Percentiles rank a stretch among this genome's conserved stretches.
Conservation (phyloP, 331 rosid genomes). For the Erythrophleum ivorense region DNA sequence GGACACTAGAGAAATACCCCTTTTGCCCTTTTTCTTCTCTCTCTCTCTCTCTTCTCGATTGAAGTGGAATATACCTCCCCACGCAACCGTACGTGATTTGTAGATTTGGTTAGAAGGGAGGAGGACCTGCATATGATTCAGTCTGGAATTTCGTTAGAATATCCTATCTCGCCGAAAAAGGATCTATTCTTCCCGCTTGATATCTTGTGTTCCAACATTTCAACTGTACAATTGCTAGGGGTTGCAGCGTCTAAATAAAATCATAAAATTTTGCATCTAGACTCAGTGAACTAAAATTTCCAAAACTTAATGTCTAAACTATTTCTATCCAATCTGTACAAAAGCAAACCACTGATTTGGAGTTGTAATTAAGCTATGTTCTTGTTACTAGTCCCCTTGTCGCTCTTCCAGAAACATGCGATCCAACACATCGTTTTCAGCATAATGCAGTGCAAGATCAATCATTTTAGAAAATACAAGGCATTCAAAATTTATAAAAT, state of each 20-base stretch:
- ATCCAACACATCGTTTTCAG: not conserved
- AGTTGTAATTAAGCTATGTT: not conserved
- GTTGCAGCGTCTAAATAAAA: not conserved
- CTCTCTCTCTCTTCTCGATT: not conserved
- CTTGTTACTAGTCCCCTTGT: not conserved
- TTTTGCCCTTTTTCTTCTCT: not conserved
- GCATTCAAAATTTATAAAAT: not conserved
- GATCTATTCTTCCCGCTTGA: no score
- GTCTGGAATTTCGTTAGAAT: not conserved
- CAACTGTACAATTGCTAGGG: not conserved
- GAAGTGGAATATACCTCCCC: not conserved
- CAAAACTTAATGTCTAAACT: not conserved
- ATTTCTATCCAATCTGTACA: not conserved
- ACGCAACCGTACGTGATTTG: not conserved
- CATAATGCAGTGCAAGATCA: not conserved
- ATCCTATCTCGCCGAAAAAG: not conserved
- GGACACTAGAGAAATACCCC: not conserved
- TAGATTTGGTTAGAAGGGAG: not conserved
- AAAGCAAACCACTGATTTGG: conserved; percentile 4
- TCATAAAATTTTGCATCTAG: not conserved
- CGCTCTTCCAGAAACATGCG: no score
- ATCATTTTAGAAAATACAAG: not conserved
- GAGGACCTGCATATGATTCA: not conserved
- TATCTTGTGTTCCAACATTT: not conserved
- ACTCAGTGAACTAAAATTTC: not conserved